Evolutionary conservation across 192 early-diverging fungal species (phyloP), one percentile per base, ranked within the genome.

Genomic region (Backusella liffmaniae): DNA sequence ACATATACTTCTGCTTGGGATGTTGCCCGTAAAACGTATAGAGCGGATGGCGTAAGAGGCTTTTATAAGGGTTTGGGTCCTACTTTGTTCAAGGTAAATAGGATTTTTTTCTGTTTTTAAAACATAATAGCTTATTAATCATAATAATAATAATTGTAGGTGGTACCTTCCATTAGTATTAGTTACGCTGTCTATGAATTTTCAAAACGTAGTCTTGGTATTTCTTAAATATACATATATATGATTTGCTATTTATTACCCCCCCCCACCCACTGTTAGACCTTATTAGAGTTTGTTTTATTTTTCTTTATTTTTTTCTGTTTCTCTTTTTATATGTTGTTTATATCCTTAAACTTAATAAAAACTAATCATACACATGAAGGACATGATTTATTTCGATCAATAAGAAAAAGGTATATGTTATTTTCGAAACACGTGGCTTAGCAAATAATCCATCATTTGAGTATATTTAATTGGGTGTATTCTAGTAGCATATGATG

Each of bases 61-160:
- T 94, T 94, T 83, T 94, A 93, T 74, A 89, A 90, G 53, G 93
- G 93, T 32, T 79, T 94, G 23, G 88, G 84, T 1, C 92, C 92
- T 18, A 91, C 92, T 29, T 77, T 94, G 35, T 72, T 88, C 39
- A 94, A 94, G 86, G 92, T 92, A 78, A 41, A 34, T 44, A 5
- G 0, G 15, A 3, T 4, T 26, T 21, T 53, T 4, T 53, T 62
- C 1, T 66, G 3, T 26, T 34, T 70, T 26, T 23, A 44, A 70
- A 21, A 42, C 23, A 32, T 7, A 73, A 42, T 49, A 18, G 46
- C 5, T 23, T 41, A 37, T 1, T 37, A 37, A 36, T 21, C 41
- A 67, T 67, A 30, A n/a, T 4, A 37, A 37, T 23, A 23, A 18
- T n/a, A 35, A 37, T 23, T n/a, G 13, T 39, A 88, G 87, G 88